These are phyloP conservation scores for Saturnispora serradocipensis DNA, from an alignment of 805 yeast genomes.

Conservation along the genomic window DNA sequence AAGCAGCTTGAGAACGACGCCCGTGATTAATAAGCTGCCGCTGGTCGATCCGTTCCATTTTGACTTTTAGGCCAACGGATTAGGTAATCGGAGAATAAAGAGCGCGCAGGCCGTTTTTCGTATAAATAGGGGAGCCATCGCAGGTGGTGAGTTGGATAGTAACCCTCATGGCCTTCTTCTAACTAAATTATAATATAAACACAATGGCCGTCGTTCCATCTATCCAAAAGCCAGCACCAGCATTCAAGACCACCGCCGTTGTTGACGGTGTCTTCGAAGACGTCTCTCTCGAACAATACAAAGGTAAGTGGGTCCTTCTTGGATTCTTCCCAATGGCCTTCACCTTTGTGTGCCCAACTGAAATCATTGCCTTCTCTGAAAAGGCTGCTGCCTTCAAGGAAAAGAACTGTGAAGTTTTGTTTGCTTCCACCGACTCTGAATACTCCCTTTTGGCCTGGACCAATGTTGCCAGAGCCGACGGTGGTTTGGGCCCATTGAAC, in stretches of 20 bases:
- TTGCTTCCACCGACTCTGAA: conserved; percentile 98
- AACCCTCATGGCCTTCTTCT: background rate
- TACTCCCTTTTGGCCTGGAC: conserved; percentile 98
- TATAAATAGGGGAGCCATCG: background rate
- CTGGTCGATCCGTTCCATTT: background rate
- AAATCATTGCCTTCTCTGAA: conserved; percentile 96
- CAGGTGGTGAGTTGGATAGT: background rate
- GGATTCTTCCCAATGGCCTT: conserved; percentile 98
- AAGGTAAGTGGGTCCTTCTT: conserved; percentile 95
- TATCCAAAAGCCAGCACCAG: conserved; percentile 94
- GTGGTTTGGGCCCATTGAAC: conserved; percentile 94
- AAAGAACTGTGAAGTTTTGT: conserved; percentile 79
- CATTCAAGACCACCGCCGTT: conserved; percentile 94
- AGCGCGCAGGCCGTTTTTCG: background rate
- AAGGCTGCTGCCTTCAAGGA: conserved; percentile 85
- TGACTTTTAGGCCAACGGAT: background rate
- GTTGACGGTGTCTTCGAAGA: conserved; percentile 95
- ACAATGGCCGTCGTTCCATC: conserved; percentile 64
- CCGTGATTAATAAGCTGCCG: background rate
- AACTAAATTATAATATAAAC: conserved; percentile 3
- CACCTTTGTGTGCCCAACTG: conserved; percentile 99
- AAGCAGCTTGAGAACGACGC: background rate
- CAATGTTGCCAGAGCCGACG: conserved; percentile 90
- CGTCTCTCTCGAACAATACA: conserved; percentile 85
- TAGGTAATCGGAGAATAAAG: background rate